Base-by-base conservation (phyloP, 768 basidiomycete species). In the Kwoniella dendrophila region DNA sequence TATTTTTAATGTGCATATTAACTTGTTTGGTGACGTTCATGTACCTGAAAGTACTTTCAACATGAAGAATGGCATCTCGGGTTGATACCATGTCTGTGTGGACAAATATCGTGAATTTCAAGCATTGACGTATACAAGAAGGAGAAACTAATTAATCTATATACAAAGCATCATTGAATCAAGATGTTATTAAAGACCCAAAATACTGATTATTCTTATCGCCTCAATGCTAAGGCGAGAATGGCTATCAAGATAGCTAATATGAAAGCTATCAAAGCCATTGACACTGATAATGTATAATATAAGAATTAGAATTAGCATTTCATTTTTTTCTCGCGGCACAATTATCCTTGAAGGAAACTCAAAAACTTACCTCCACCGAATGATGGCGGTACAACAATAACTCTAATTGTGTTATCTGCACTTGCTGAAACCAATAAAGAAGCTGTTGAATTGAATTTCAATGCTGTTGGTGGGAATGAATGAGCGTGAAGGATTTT, bases 401-500 rank as follows among this genome's bases (percentile, higher is more conserved):
- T 84, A 43, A 92, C 81, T 29, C 94, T 85, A 20, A 97, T 81
- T 1, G 88, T 86, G 76, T 90, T 92, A 80, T 98, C 95, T 7
- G 90, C 89, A 69, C 92, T 92, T 18, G 90, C 94, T 4, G 91
- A 91, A 20, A 94, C 85, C 3, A 99, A 83, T 12, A 94, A 67
- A n/a, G 83, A 85, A 12, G 88, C 87, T 5, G 86, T 82, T 1
- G 92, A 88, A 74, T 89, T 95, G 83, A 99, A 99, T 61, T 85
- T 85, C 57, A 99, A 80, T 3, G 89, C 86, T 0, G 96, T 98
- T 4, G 90, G 86, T 3, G 96, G 90, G 78, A 98, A 92, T 62
- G 94, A 92, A 78, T 98, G 95, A 0, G 96, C 90, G 79, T 90
- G 90, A 60, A 97, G 82, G 64, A 99, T 96, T 20, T 87, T 87